A percentile compares a stretch with the other conserved stretches of the same genome.
phyloP scores from a whole-genome alignment of 2,329 filamentous ascomycete species.

The Didymella glomerata region DNA sequence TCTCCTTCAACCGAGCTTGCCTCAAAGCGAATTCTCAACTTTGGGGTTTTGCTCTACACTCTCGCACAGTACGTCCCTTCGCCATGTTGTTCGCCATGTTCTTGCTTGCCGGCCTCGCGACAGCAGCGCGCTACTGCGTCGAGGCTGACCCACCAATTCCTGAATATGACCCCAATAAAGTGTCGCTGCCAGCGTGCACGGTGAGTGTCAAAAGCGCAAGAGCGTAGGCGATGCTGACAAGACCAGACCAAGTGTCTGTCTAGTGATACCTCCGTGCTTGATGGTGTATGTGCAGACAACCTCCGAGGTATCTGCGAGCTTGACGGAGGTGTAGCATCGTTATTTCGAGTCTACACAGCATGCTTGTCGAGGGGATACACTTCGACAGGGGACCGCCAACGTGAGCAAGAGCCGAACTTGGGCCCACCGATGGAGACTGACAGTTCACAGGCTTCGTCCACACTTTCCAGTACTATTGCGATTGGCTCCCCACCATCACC shows the following conservation, averaged over 20 bases:
- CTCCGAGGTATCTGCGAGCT: conserved; percentile 7
- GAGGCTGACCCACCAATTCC: background rate
- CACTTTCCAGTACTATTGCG: conserved; percentile 1
- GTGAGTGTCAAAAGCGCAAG: background rate
- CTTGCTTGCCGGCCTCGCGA: background rate
- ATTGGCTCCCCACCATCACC: background rate
- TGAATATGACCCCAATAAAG: background rate
- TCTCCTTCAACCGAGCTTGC: background rate
- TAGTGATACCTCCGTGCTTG: background rate
- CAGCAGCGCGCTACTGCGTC: background rate
- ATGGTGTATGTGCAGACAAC: conserved; percentile 14
- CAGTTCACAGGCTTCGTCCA: background rate
- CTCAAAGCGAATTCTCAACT: background rate
- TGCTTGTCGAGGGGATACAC: background rate
- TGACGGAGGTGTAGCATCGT: conserved; percentile 5
- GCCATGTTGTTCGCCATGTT: conserved; percentile 1
- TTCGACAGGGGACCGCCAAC: background rate
- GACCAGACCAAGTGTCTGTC: background rate
- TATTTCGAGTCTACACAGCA: background rate
- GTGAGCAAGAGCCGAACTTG: background rate
- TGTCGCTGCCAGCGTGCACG: background rate
- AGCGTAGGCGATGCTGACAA: background rate
- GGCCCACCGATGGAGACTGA: too few species aligned
- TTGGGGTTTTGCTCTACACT: background rate
- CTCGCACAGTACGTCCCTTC: background rate